These are phyloP conservation scores for Cerioporus squamosus DNA, from an alignment of 1,284 basidiomycete species.

Conservation along the genomic window DNA sequence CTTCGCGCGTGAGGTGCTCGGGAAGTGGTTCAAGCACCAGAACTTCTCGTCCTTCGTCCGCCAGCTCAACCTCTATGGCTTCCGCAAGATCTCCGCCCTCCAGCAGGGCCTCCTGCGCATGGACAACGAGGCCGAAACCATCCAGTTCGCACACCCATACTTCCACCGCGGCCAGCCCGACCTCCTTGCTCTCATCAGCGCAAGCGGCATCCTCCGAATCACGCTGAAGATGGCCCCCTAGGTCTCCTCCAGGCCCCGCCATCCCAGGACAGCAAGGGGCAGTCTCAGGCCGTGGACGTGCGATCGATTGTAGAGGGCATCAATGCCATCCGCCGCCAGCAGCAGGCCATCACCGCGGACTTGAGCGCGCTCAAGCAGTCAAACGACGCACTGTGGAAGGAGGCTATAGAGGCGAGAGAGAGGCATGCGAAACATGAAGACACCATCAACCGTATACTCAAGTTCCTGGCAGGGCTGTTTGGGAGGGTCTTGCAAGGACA, in stretches of 20 bases:
- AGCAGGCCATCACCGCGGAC: conserved; percentile 87
- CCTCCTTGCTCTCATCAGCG: conserved; percentile 87
- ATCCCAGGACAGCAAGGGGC: conserved; percentile 28
- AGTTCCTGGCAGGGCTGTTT: conserved; percentile 94
- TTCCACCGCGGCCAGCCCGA: conserved; percentile 94
- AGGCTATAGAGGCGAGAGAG: conserved; percentile 79
- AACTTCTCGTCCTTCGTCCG: conserved; percentile 95
- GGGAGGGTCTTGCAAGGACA: conserved; percentile 56
- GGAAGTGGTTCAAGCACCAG: conserved; percentile 95
- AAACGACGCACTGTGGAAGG: conserved; percentile 93
- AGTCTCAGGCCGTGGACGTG: conserved; percentile 71
- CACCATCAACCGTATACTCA: conserved; percentile 93
- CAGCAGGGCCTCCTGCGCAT: conserved; percentile 91
- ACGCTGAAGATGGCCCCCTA: conserved; percentile 29
- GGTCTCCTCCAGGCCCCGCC: conserved; percentile 29
- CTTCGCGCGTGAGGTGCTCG: conserved; percentile 91
- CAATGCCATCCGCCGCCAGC: conserved; percentile 87
- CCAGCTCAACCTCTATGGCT: conserved; percentile 98
- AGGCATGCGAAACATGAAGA: conserved; percentile 92
- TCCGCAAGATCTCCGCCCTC: conserved; percentile 94
- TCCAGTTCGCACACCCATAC: conserved; percentile 92
- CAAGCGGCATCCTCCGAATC: conserved; percentile 56
- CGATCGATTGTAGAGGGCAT: conserved; percentile 83
- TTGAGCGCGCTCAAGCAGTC: conserved; percentile 87
- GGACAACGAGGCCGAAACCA: conserved; percentile 84